Evolutionary conservation across 805 yeast genomes (phyloP).

Genomic region (Torulaspora maleeae): DNA sequence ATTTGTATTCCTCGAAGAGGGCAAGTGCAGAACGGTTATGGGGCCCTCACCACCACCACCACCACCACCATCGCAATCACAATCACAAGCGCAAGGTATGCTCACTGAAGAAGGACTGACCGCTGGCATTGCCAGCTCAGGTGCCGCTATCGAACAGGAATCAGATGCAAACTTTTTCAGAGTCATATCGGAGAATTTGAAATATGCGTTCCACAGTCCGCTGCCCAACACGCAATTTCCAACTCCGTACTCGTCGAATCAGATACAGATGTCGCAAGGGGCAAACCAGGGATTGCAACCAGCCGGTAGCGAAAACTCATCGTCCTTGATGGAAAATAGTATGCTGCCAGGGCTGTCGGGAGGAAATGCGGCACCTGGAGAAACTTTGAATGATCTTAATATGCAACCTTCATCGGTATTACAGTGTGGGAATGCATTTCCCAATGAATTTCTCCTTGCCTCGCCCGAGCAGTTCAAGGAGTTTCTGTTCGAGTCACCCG

Average conservation of each 20-base stretch:
- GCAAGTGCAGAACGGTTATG: conserved; percentile 3
- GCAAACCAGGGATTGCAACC: conserved; percentile 6
- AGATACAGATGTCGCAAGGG: conserved; percentile 10
- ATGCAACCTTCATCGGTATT: conserved; percentile 35
- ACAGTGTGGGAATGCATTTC: conserved; percentile 24
- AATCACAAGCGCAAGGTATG: conserved; percentile 1
- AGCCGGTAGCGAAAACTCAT: conserved; percentile 16
- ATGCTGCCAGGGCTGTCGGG: conserved; percentile 17
- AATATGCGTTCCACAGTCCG: conserved; percentile 33
- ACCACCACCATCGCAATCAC: no score
- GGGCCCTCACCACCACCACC: conserved; percentile 10
- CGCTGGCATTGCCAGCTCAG: conserved; percentile 6
- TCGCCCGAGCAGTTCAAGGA: conserved; percentile 37
- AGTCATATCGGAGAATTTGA: conserved; percentile 28
- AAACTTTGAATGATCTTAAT: conserved; percentile 30
- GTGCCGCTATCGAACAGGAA: conserved; percentile 13
- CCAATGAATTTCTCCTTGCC: conserved; percentile 32
- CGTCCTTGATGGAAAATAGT: conserved; percentile 29
- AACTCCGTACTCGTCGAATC: conserved; percentile 33
- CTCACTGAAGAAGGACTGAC: conserved; percentile 10
- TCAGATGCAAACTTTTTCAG: conserved; percentile 30
- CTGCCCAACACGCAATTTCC: conserved; percentile 34
- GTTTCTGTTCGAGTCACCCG: conserved; percentile 33
- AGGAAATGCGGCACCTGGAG: conserved; percentile 14
- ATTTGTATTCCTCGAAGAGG: not conserved